Percentiles rank a stretch among this genome's conserved stretches.
Evolutionary conservation across 441 rosid species (phyloP).

Genomic region (Adansonia rubrostipa): DNA sequence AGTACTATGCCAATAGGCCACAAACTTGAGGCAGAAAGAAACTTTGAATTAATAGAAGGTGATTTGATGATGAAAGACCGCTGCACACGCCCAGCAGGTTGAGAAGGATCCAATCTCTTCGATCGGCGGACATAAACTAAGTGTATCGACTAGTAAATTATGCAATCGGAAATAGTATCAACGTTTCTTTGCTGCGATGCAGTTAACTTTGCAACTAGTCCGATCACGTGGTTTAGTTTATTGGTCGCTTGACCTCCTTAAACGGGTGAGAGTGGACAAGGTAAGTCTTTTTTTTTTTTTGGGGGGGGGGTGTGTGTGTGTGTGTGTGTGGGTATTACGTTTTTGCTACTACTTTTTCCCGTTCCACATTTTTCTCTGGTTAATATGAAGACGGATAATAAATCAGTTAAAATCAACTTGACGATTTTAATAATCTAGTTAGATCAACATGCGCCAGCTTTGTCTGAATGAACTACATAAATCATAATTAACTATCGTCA

Average conservation of each 20-base stretch:
- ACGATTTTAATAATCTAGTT: not conserved
- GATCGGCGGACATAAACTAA: too few species aligned
- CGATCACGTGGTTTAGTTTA: not conserved
- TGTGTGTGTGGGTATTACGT: too few species aligned
- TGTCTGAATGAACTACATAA: not conserved
- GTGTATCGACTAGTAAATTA: too few species aligned
- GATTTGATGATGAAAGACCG: constrained; percentile 44
- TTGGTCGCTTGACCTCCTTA: not conserved
- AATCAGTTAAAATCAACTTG: not conserved
- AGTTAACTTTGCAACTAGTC: not conserved
- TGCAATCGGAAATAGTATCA: too few species aligned
- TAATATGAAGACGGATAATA: too few species aligned
- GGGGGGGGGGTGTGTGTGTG: too few species aligned
- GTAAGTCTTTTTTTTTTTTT: too few species aligned
- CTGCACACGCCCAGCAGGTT: constrained; percentile 38
- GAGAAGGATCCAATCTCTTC: constrained; percentile 26
- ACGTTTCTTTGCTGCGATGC: too few species aligned
- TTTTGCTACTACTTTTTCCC: not conserved
- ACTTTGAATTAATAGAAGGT: constrained; percentile 53
- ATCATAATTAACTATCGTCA: not conserved
- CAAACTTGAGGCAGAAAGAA: constrained; percentile 59
- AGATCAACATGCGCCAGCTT: not conserved
- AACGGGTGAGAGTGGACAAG: not conserved
- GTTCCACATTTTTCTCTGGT: not conserved
- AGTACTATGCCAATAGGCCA: constrained; percentile 40